Percentiles rank a stretch among this genome's conserved stretches.
phyloP scores from a whole-genome alignment of 1,284 basidiomycete species.

The Hypsizygus ulmarius region DNA sequence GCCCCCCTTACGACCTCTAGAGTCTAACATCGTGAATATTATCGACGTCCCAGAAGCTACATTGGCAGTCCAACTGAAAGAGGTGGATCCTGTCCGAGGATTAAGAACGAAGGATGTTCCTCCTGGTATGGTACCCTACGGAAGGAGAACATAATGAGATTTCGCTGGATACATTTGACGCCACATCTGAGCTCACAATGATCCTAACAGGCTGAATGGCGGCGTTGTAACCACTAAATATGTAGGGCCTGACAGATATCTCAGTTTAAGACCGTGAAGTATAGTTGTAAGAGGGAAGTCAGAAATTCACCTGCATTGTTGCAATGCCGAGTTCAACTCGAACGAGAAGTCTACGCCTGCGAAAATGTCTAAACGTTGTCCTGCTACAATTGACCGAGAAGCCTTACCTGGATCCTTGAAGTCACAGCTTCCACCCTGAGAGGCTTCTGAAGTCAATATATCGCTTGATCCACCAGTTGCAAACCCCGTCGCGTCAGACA shows the following conservation, averaged over 20 bases:
- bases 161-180: not conserved
- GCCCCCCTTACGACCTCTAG: slow-evolving; percentile 55
- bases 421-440: slow-evolving; percentile 52
- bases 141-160: slow-evolving; percentile 1
- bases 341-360: slow-evolving; percentile 47
- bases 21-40: slow-evolving; percentile 61
- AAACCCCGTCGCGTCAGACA: slow-evolving; percentile 73
- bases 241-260: slow-evolving; percentile 43
- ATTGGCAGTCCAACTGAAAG: slow-evolving; percentile 57
- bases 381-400: slow-evolving; percentile 4
- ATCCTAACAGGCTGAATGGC: slow-evolving; percentile 63
- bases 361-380: not conserved
- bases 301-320: slow-evolving; percentile 59
- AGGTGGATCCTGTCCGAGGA: slow-evolving; percentile 40
- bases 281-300: slow-evolving; percentile 4
- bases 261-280: slow-evolving; percentile 1
- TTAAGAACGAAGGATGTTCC: slow-evolving; percentile 50
- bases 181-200: slow-evolving; percentile 37
- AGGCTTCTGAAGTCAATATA: slow-evolving; percentile 48
- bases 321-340: slow-evolving; percentile 48
- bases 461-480: slow-evolving; percentile 59
- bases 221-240: slow-evolving; percentile 45
- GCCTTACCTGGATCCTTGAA: slow-evolving; percentile 41
- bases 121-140: slow-evolving; percentile 63
- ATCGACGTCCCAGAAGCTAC: slow-evolving; percentile 58